Conservation (phyloP, 192 early-diverging fungal species). For the Umbelopsis sp. region DNA sequence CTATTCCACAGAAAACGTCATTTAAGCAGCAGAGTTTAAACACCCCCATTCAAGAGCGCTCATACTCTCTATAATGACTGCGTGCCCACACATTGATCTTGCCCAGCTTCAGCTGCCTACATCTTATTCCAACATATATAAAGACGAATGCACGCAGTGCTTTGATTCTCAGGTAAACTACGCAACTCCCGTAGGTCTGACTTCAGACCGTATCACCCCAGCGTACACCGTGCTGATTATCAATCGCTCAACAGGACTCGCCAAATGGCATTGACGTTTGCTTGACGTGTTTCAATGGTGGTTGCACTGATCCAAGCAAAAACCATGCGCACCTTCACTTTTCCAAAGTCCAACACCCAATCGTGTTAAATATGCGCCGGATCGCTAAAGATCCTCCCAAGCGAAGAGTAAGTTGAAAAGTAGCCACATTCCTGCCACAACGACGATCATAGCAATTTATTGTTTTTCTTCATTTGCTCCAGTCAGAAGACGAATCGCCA, state of each 20-base stretch:
- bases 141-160: conserved; percentile 96
- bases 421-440: background rate
- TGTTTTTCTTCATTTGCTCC: background rate
- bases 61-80: conserved; percentile 37
- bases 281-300: conserved; percentile 93
- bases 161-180: conserved; percentile 74
- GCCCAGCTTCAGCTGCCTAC: conserved; percentile 45
- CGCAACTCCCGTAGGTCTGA: background rate
- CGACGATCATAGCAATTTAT: background rate
- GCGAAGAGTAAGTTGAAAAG: conserved; percentile 39
- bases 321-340: conserved; percentile 81
- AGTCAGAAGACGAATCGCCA: conserved; percentile 49
- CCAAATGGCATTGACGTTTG: conserved; percentile 89
- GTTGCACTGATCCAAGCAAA: conserved; percentile 65
- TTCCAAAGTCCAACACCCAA: conserved; percentile 70
- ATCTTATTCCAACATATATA: conserved; percentile 66
- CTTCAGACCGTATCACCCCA: background rate
- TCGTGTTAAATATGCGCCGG: conserved; percentile 86
- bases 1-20: conserved; percentile 5
- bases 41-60: background rate
- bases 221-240: conserved; percentile 6
- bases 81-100: conserved; percentile 56
- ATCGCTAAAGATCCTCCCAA: conserved; percentile 50
- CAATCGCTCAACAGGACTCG: conserved; percentile 58
- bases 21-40: background rate